These are phyloP conservation scores for Mycena citricolor DNA, from an alignment of 1,284 basidiomycete species.

Conservation along the genomic window DNA sequence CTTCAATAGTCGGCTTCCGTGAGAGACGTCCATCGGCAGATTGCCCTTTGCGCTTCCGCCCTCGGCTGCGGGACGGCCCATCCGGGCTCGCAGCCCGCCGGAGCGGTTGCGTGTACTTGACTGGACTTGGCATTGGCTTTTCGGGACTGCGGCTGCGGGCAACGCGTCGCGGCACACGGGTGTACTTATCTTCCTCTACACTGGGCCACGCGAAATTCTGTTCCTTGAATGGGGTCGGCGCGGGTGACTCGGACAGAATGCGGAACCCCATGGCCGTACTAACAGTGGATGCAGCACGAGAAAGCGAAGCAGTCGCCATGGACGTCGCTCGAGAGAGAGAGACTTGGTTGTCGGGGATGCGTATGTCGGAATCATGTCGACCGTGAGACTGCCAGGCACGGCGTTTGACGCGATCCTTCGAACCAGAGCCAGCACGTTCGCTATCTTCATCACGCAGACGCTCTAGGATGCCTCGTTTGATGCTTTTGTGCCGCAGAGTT, in stretches of 20 bases:
- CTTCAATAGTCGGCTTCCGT: too few relatives aligned
- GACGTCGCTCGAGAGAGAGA: slow-evolving; percentile 14
- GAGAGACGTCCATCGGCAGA: neutral
- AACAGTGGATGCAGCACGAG: slow-evolving; percentile 14
- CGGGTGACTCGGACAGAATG: slow-evolving; percentile 21
- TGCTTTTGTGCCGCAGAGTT: slow-evolving; percentile 23
- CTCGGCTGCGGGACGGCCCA: neutral
- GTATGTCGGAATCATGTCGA: slow-evolving; percentile 20
- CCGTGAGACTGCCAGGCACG: slow-evolving; percentile 21
- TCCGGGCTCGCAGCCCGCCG: neutral
- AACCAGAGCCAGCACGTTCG: too few relatives aligned
- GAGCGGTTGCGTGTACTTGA: neutral
- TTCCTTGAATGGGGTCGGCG: slow-evolving; percentile 12
- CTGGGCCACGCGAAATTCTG: slow-evolving; percentile 19
- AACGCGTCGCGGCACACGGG: slow-evolving; percentile 15
- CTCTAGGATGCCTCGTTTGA: slow-evolving; percentile 23
- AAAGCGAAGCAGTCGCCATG: slow-evolving; percentile 4
- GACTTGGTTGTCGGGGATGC: slow-evolving; percentile 13
- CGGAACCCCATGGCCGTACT: slow-evolving; percentile 18
- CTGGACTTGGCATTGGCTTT: neutral
- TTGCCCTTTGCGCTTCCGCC: neutral
- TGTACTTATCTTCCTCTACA: slow-evolving; percentile 18
- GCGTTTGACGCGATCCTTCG: slow-evolving; percentile 9
- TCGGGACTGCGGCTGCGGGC: slow-evolving; percentile 19
- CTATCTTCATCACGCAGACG: slow-evolving; percentile 16